A percentile compares a stretch with the other conserved stretches of the same genome.
Conservation (phyloP, 257 asterid species). For the Gentiana dahurica region DNA sequence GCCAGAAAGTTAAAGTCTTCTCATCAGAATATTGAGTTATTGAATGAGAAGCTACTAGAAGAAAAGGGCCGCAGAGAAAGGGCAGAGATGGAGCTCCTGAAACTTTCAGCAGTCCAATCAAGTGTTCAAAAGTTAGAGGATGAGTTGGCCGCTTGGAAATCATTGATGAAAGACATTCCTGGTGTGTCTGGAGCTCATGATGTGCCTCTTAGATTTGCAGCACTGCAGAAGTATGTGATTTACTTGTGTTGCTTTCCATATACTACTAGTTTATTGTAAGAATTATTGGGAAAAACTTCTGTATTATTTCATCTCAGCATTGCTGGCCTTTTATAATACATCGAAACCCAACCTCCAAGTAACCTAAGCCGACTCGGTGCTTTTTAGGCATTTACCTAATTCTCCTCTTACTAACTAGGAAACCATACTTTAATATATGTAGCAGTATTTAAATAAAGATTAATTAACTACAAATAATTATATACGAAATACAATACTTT, state of each 20-base stretch:
- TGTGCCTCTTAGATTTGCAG: conserved; percentile 49
- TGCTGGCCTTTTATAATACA: too few species aligned
- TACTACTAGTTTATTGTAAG: not conserved
- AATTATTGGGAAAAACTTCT: too few species aligned
- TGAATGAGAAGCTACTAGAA: conserved; percentile 83
- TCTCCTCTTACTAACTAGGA: too few species aligned
- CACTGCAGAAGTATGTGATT: conserved; percentile 62
- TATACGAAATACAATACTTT: too few species aligned
- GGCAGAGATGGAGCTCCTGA: conserved; percentile 70
- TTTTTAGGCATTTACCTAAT: too few species aligned
- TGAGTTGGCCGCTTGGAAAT: conserved; percentile 78
- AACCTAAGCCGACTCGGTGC: too few species aligned
- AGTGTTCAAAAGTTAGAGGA: conserved; percentile 52
- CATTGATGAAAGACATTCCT: conserved; percentile 70
- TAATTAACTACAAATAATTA: too few species aligned
- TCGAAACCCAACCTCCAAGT: too few species aligned
- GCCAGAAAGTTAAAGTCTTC: conserved; percentile 78
- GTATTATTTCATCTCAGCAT: too few species aligned
- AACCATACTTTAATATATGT: too few species aligned
- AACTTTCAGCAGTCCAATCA: conserved; percentile 40
- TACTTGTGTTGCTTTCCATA: not conserved
- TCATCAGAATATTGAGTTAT: conserved; percentile 51
- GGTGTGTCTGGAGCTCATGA: conserved; percentile 80
- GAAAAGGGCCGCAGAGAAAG: conserved; percentile 77
- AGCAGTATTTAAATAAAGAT: too few species aligned